Base-by-base conservation (phyloP, 306 rosid species). In the Biancaea sappan region DNA sequence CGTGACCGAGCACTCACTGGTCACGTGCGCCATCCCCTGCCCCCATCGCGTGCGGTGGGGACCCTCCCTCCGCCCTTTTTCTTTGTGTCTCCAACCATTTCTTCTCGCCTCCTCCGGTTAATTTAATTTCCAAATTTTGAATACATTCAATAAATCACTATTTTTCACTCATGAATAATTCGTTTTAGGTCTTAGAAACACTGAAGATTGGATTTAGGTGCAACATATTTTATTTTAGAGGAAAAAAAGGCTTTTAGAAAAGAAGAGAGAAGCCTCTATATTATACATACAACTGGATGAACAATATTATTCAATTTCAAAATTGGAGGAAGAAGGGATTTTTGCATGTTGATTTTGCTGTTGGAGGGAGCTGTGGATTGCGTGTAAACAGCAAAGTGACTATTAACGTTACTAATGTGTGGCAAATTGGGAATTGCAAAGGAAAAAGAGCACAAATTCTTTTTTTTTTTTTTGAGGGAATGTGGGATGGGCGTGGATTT, bases 1-100 rank as follows among this genome's bases (percentile, higher is more conserved):
- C 90, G 94, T 87, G 96, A 88, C 80, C 8, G 60, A 19, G 74
- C 59, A 29, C 56, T 21, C 38, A 44, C 35, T 16, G 0, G 28
- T 81, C 88, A 86, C 89, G 85, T 88, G 94, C 58, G 63, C 69
- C 80, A 81, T 80, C 75, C 90, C 83, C 61, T 71, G 78, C 81
- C 78, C 85, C 69, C 84, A n/a, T 74, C 81, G 93, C 84, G 90
- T 90, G 91, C 86, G 86, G 89, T 88, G 88, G 91, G 92, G 86
- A 77, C 88, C 88, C 4, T 28, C 58, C 16, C 2, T 32, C 32
- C 19, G 28, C 28, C 31, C 21, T 43, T 59, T 22, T 13, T 1
- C 68, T 10, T 1, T 12, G 2, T 31, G 34, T 31, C 34, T 31
- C 5, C 34, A 31, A 31, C 40, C 5, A 6, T 1, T n/a, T n/a